Percentiles rank a stretch among this genome's conserved stretches.
Conservation (phyloP, 2,329 filamentous ascomycete species). For the Claviceps arundinis region DNA sequence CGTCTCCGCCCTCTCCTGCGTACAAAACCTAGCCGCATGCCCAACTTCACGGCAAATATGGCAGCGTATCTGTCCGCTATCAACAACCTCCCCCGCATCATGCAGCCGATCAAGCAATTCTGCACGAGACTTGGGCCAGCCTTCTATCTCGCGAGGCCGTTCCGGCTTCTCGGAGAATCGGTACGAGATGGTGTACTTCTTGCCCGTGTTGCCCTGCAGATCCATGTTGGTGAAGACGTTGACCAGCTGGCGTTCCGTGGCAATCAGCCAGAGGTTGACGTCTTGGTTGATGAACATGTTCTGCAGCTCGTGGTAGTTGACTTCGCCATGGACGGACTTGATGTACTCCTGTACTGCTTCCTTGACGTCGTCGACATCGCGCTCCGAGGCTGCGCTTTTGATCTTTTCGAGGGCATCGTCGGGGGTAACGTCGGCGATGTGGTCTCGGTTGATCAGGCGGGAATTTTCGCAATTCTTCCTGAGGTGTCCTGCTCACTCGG, state of each 20-base stretch:
- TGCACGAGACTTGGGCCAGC: slow-evolving; percentile 44
- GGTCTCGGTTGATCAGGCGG: slow-evolving; percentile 41
- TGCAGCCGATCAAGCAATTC: slow-evolving; percentile 52
- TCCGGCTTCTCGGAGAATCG: slow-evolving; percentile 44
- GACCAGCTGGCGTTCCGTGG: slow-evolving; percentile 42
- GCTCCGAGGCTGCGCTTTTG: slow-evolving; percentile 33
- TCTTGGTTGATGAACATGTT: slow-evolving; percentile 39
- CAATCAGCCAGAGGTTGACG: slow-evolving; percentile 48
- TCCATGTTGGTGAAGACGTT: slow-evolving; percentile 57
- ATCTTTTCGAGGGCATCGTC: slow-evolving; percentile 49
- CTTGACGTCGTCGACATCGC: slow-evolving; percentile 51
- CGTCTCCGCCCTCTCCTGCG: slow-evolving; percentile 40
- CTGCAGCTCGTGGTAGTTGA: slow-evolving; percentile 50
- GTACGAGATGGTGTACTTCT: slow-evolving; percentile 51
- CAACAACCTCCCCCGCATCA: slow-evolving; percentile 51
- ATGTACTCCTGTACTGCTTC: slow-evolving; percentile 45
- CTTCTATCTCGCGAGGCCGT: slow-evolving; percentile 43
- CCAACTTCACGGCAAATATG: slow-evolving; percentile 51
- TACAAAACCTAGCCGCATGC: slow-evolving; percentile 47
- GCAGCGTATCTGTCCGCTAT: slow-evolving; percentile 47
- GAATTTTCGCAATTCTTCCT: slow-evolving; percentile 43
- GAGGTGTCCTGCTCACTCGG: slow-evolving; percentile 34
- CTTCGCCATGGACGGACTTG: slow-evolving; percentile 40
- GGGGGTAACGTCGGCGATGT: slow-evolving; percentile 32
- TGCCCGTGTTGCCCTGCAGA: slow-evolving; percentile 52